Evolutionary conservation across 306 rosid species (phyloP), one percentile per base, ranked within the genome.

Genomic region (Dryas octopetala): DNA sequence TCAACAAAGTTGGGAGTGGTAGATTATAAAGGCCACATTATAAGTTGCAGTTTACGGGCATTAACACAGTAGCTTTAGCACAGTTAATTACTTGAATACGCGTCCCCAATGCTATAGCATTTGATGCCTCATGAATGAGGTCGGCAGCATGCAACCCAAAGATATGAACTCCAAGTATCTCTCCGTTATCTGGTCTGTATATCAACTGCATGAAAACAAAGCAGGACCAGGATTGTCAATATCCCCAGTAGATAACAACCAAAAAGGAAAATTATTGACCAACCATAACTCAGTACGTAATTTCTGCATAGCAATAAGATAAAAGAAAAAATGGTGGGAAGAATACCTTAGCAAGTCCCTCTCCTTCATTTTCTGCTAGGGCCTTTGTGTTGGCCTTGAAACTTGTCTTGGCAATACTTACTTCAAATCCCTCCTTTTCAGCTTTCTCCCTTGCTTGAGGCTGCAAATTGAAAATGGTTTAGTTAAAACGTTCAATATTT

Each of bases 101-200:
- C 49, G 97, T 91, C 66, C 96, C 96, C 65, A 94, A 76, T 53
- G 97, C 97, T 46, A 95, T 91, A 47, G 97, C 97, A 65, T 95
- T 95, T 65, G 99, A 95, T 71, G 97, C 99, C 89, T 95, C 99
- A 12, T 95, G 99, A 69, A 95, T 95, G 73, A 95, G 99, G 85
- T 95, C 99, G 28, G 99, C 99, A n/a, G 99, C 99, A 67, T 95
- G 99, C 88, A 95, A 82, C 79, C 99, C 99, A 60, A 95, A 92
- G 74, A 95, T 95, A 71, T 95, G 99, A 67, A 92, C 99, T 52
- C 99, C 99, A 38, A 95, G 90, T 53, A 95, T 95, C 87, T 92
- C 99, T 57, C 99, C 99, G 23, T 83, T 90, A 85, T 95, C 99
- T n/a, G 99, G 97, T 80, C 97, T 85, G 88, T 95, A 95, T 82